phyloP scores from a whole-genome alignment of 768 basidiomycete species.

The Naematelia encephala region DNA sequence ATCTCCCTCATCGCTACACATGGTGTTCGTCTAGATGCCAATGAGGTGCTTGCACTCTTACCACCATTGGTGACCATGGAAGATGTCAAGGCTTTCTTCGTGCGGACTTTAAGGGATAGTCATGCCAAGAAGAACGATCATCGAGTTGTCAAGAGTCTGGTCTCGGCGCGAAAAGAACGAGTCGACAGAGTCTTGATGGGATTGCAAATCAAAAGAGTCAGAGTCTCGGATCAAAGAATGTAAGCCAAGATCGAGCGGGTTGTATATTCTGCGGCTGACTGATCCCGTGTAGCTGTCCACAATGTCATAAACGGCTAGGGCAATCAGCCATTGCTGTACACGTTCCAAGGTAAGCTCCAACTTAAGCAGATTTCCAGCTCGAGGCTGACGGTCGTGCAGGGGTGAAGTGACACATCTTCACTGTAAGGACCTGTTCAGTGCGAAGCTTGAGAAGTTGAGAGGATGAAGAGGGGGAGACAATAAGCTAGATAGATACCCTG shows the following conservation, averaged over 20 bases:
- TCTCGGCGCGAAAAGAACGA: conserved; percentile 73
- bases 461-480: conserved; percentile 6
- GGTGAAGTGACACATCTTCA: conserved; percentile 97
- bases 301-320: conserved; percentile 90
- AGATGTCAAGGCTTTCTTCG: conserved; percentile 73
- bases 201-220: conserved; percentile 76
- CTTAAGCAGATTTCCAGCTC: background rate
- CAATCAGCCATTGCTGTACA: conserved; percentile 92
- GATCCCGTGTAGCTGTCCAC: conserved; percentile 70
- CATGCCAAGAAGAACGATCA: conserved; percentile 64
- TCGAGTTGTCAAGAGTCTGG: conserved; percentile 65
- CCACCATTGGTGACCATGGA: conserved; percentile 84
- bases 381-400: conserved; percentile 53
- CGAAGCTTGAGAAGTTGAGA: conserved; percentile 27
- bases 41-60: conserved; percentile 76
- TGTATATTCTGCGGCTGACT: background rate
- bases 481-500: background rate
- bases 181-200: conserved; percentile 68
- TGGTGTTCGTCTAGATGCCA: conserved; percentile 72
- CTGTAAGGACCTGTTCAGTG: conserved; percentile 71
- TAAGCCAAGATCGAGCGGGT: conserved; percentile 53
- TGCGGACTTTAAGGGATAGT: conserved; percentile 62
- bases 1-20: conserved; percentile 83
- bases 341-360: conserved; percentile 65
- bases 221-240: conserved; percentile 89